Conservation (phyloP, 1,139 yeast genomes). For the Yamadazyma buinensis region DNA sequence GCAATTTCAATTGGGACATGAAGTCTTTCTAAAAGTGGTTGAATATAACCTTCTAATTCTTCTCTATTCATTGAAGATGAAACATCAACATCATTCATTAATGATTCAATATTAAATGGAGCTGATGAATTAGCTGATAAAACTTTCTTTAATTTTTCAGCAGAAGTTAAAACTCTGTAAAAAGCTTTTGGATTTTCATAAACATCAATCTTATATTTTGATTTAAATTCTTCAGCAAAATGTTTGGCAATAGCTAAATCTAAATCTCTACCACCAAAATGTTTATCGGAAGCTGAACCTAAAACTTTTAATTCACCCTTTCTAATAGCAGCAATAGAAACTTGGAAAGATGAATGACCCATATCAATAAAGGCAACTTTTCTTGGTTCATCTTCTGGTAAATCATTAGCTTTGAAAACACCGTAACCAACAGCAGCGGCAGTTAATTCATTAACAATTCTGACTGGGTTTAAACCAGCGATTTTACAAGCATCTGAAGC, state of each 20-base stretch:
- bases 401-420: conserved; percentile 93
- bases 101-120: conserved; percentile 92
- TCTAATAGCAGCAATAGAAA: conserved; percentile 86
- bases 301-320: conserved; percentile 93
- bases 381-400: conserved; percentile 88
- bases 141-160: conserved; percentile 93
- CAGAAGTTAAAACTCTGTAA: conserved; percentile 85
- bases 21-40: conserved; percentile 76
- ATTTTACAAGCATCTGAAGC: conserved; percentile 92
- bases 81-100: conserved; percentile 96
- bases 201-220: conserved; percentile 91
- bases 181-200: conserved; percentile 90
- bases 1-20: conserved; percentile 78
- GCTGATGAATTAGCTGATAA: conserved; percentile 94
- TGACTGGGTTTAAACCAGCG: conserved; percentile 96
- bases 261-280: conserved; percentile 97
- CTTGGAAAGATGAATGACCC: conserved; percentile 95
- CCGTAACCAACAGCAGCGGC: conserved; percentile 99
- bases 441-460: conserved; percentile 94
- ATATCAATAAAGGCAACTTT: conserved; percentile 92
- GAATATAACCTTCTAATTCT: conserved; percentile 84
- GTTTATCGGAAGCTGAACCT: conserved; percentile 90
- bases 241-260: conserved; percentile 92
- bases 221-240: conserved; percentile 87
- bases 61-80: conserved; percentile 87